Base-by-base conservation (phyloP, 495 filamentous ascomycete species). In the Aspergillus bertholletiae region DNA sequence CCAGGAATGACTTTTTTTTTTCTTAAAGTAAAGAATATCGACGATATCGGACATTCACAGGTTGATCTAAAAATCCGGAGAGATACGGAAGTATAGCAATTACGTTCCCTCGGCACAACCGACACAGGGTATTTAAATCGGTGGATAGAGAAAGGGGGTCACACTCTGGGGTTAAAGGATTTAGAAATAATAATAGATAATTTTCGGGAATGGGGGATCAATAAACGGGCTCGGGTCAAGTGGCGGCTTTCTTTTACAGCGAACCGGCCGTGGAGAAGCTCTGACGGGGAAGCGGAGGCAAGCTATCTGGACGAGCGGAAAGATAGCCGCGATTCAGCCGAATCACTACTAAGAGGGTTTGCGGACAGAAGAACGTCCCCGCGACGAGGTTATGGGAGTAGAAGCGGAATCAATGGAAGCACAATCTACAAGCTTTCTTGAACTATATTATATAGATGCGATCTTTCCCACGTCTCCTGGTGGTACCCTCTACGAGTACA, bases 251-350 rank as follows among this genome's bases (percentile, higher is more conserved):
- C 39, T 43, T 43, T 43, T 22, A 43, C 39, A 55, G 56, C 47
- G 46, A 32, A 32, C 24, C 18, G 63, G 57, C 64, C 68, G 64
- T 61, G 68, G 64, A 60, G 65, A 54, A 53, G 35, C 62, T 58
- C 46, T 64, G 66, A 73, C 73, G 73, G 71, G 67, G 71, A 64
- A 70, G 70, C 68, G 73, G 71, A 74, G 67, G 64, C 44, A 60
- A 63, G 60, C 28, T 47, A n/a, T 23, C 58, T 76, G 73, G 73
- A 72, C 73, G 71, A 76, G 65, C 73, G 73, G 73, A 76, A 71
- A 66, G 50, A 40, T 52, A 45, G 59, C 58, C 26, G 61, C 46
- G 27, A 53, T 46, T 28, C 7, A 34, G 21, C 44, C 48, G 1
- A 40, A 5, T 27, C 34, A 26, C 18, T 23, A 48, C 45, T 51